Conservation (phyloP, 2,329 filamentous ascomycete species). For the Camillea tinctor region DNA sequence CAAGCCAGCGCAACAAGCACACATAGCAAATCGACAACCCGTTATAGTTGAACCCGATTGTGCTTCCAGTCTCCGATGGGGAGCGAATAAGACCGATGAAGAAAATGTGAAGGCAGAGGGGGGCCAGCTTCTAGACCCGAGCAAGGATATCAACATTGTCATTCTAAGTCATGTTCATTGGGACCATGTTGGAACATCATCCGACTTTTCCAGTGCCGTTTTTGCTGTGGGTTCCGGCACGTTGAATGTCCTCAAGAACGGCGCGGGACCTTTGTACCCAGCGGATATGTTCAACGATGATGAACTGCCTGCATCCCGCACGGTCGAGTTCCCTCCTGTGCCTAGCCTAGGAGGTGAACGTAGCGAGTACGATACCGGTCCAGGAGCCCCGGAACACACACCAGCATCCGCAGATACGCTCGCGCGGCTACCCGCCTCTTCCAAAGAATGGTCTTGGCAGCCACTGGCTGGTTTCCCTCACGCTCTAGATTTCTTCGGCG, state of each 20-base stretch:
- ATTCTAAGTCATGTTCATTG: constrained; percentile 56
- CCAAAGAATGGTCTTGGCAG: constrained; percentile 37
- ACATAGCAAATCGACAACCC: constrained; percentile 45
- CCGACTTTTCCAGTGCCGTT: constrained; percentile 46
- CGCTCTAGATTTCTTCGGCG: constrained; percentile 45
- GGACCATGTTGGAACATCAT: constrained; percentile 57
- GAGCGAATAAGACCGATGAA: background rate
- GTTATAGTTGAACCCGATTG: constrained; percentile 44
- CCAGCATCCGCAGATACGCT: constrained; percentile 5
- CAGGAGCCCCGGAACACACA: constrained; percentile 20
- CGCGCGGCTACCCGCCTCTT: constrained; percentile 18
- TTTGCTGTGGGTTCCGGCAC: constrained; percentile 53
- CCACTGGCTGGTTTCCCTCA: constrained; percentile 43
- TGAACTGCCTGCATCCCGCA: constrained; percentile 31
- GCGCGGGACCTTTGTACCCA: constrained; percentile 29
- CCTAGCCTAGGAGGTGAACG: constrained; percentile 1
- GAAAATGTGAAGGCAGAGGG: background rate
- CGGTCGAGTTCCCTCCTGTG: constrained; percentile 42
- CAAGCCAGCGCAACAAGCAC: constrained; percentile 40
- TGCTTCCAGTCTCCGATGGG: constrained; percentile 35
- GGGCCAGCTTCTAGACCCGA: constrained; percentile 1
- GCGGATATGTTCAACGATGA: constrained; percentile 31
- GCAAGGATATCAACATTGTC: constrained; percentile 28
- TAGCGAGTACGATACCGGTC: constrained; percentile 7
- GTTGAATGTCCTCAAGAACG: constrained; percentile 37